Evolutionary conservation across 2,329 filamentous ascomycete species (phyloP).

Genomic region (Metarhizium humberi): DNA sequence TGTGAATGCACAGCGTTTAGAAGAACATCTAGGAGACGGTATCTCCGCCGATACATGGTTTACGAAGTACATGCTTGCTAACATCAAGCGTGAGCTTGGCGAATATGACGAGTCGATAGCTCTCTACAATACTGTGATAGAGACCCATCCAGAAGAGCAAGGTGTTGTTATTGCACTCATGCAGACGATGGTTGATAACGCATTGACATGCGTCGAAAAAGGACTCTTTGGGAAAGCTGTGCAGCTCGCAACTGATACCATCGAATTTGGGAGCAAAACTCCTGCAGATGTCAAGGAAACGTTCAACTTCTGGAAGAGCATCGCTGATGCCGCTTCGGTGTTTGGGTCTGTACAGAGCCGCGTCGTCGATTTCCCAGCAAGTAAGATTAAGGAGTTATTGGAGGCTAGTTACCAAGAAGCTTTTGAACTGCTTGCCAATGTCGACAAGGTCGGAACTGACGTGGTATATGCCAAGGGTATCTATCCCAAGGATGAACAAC

Average conservation of each 20-base stretch:
- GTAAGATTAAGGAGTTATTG: constrained; percentile 50
- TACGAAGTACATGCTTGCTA: constrained; percentile 91
- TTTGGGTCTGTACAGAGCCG: constrained; percentile 72
- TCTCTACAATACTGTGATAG: constrained; percentile 67
- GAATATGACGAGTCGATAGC: constrained; percentile 75
- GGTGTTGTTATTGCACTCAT: constrained; percentile 81
- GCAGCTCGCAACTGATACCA: constrained; percentile 57
- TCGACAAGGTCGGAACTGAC: constrained; percentile 53
- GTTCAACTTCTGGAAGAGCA: constrained; percentile 92
- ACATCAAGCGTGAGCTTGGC: constrained; percentile 87
- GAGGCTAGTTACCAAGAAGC: constrained; percentile 39
- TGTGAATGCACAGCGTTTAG: constrained; percentile 69
- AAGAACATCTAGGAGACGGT: constrained; percentile 44
- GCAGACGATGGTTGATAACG: constrained; percentile 78
- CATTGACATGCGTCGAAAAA: constrained; percentile 66
- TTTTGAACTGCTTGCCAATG: constrained; percentile 54
- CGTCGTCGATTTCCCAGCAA: constrained; percentile 50
- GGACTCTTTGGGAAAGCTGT: constrained; percentile 80
- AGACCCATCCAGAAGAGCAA: constrained; percentile 61
- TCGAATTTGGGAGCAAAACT: constrained; percentile 57
- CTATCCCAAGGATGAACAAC: constrained; percentile 36
- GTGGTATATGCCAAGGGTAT: constrained; percentile 34
- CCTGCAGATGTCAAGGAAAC: constrained; percentile 53
- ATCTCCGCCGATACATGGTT: constrained; percentile 74
- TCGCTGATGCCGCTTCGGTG: constrained; percentile 79